Base-by-base conservation (phyloP, 23 red algal genomes). In the Cyanidium caldarium region DNA sequence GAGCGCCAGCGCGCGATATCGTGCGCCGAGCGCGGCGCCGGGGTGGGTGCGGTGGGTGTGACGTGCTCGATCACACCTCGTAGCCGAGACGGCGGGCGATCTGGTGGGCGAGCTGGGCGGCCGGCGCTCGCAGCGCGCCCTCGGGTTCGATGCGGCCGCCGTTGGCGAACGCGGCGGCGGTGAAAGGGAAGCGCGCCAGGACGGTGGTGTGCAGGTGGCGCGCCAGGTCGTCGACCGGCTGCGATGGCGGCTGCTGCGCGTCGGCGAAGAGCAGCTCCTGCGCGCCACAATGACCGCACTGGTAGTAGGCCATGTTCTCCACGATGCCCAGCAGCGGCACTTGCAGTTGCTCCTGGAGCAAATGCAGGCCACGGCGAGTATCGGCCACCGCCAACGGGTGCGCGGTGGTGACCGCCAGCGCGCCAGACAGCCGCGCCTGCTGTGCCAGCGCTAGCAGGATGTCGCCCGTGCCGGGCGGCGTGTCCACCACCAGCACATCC, bases 391-490 rank as follows among this genome's bases (percentile, higher is more conserved):
- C 77, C 45, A 81, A 37, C 30, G 70, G 43, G 28, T 72, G 77
- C 23, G 77, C 57, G 28, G 77, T 81, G 3, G 77, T 61, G 3
- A 81, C 77, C 46, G 67, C 34, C 1, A 81, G 33, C 42, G 77
- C 77, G 36, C 77, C 77, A 34, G 12, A 20, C 2, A 81, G 26
- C 57, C 15, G 34, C 13, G 67, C 66, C 39, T 57, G 66, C 39
- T 81, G 77, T 1, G 77, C 26, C 37, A 81, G 33, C 28, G 67
- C 38, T 28, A 81, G 26, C 36, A 61, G 77, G 5, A 66, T 42
- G 21, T 81, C 77, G 1, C 77, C 77, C 10, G 77, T 81, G 3
- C 77, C 77, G 28, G 77, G 77, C 38, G 77, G 77, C 35, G 58
- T 70, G 44, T 81, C 77, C 12, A 81, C 26, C 1, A 81, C 69